A percentile compares a stretch with the other conserved stretches of the same genome.
phyloP scores from a whole-genome alignment of 2,329 filamentous ascomycete genomes.

The Xenoacremonium recifei region DNA sequence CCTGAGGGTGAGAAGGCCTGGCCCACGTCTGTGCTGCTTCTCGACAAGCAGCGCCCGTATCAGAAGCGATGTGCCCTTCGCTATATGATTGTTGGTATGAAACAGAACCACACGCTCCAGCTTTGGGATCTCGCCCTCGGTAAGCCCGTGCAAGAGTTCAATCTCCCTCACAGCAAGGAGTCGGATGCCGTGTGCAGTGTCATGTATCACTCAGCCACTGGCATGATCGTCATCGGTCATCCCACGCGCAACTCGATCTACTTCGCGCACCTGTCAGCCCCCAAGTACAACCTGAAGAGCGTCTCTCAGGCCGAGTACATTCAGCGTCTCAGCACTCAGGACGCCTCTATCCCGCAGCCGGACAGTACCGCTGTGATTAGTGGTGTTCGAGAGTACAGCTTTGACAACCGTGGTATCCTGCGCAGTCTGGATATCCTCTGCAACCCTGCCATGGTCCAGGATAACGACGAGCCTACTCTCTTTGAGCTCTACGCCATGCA shows the following conservation, averaged over 20 bases:
- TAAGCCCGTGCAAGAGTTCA: constrained; percentile 95
- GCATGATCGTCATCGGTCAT: constrained; percentile 92
- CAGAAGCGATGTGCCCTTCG: constrained; percentile 84
- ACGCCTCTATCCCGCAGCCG: constrained; percentile 73
- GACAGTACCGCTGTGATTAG: constrained; percentile 97
- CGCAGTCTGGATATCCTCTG: constrained; percentile 88
- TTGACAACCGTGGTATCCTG: constrained; percentile 80
- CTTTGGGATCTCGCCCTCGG: constrained; percentile 95
- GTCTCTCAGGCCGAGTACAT: constrained; percentile 89
- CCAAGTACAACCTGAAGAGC: constrained; percentile 80
- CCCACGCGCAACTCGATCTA: constrained; percentile 97
- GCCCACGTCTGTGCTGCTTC: constrained; percentile 92
- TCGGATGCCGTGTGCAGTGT: constrained; percentile 98
- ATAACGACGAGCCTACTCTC: constrained; percentile 67
- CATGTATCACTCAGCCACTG: constrained; percentile 86
- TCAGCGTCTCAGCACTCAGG: constrained; percentile 70
- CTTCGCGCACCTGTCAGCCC: constrained; percentile 92
- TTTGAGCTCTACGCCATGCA: constrained; percentile 98
- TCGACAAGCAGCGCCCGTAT: constrained; percentile 94
- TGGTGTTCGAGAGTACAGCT: constrained; percentile 92
- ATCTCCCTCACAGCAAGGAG: constrained; percentile 92
- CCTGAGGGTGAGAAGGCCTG: constrained; percentile 90
- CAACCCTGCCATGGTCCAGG: constrained; percentile 62
- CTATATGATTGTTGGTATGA: constrained; percentile 96
- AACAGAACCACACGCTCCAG: constrained; percentile 98